A percentile compares a stretch with the other conserved stretches of the same genome.
These are phyloP conservation scores for Pythium folliculosum DNA, from an alignment of 352 stramenopile genomes.

Conservation along the genomic window DNA sequence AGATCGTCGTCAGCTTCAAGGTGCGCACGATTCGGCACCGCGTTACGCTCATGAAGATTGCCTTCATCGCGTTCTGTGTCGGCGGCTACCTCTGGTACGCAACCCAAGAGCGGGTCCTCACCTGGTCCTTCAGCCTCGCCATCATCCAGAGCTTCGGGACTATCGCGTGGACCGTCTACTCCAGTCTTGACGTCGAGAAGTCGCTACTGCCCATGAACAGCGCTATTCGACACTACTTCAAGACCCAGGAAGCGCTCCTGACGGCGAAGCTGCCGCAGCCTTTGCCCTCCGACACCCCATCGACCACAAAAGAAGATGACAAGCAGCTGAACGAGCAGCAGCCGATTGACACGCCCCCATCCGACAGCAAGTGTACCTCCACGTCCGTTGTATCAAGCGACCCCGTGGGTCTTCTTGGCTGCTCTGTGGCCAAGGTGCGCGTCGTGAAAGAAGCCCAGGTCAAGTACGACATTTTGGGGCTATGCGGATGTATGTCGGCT, in stretches of 20 bases:
- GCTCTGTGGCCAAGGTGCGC: neutral
- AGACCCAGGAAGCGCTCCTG: neutral
- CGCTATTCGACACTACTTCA: neutral
- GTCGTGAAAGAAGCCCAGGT: neutral
- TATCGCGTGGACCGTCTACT: neutral
- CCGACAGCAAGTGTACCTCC: too few species aligned
- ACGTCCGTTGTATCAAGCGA: too few species aligned
- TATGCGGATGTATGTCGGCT: too few species aligned
- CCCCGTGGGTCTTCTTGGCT: too few species aligned
- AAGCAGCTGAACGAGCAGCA: neutral
- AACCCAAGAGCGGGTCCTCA: too few species aligned
- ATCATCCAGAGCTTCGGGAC: neutral
- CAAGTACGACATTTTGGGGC: neutral
- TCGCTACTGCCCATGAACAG: neutral
- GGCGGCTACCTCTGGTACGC: too few species aligned
- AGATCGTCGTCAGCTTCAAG: neutral
- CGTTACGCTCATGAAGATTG: neutral
- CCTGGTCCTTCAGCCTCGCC: too few species aligned
- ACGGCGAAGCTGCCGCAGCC: neutral
- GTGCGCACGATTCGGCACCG: neutral
- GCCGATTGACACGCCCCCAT: too few species aligned
- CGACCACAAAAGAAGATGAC: neutral
- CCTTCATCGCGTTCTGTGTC: neutral
- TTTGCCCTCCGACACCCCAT: too few species aligned
- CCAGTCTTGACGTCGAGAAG: neutral